Conservation (phyloP, 225 moss, liverwort and hornwort genomes). For the Pseudisothecium myosuroides region DNA sequence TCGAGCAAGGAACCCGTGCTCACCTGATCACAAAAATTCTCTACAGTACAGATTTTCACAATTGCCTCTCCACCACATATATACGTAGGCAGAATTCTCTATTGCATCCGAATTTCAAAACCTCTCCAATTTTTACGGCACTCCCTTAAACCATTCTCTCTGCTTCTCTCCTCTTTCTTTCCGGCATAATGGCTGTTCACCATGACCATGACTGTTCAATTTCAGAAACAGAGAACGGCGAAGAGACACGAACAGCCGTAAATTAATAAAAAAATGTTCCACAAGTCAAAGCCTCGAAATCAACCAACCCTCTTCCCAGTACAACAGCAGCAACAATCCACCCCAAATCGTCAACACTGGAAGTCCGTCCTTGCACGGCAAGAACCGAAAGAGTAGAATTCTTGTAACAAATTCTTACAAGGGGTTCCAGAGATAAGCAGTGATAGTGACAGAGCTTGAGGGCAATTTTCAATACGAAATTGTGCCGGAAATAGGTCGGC, state of each 20-base stretch:
- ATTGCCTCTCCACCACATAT: background rate
- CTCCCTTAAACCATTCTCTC: background rate
- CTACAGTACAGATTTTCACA: background rate
- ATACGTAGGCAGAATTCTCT: background rate
- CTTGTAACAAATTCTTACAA: background rate
- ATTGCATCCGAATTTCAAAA: background rate
- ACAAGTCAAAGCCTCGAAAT: background rate
- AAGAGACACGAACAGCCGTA: background rate
- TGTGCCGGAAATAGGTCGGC: background rate
- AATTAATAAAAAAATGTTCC: background rate
- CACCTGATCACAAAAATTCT: background rate
- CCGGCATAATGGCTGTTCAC: constrained; percentile 8
- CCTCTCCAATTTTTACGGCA: background rate
- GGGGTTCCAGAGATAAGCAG: background rate
- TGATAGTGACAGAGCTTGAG: background rate
- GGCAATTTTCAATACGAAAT: background rate
- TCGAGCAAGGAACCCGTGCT: background rate
- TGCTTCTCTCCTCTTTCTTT: background rate
- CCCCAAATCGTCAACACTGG: background rate
- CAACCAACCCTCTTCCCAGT: background rate
- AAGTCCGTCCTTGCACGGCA: background rate
- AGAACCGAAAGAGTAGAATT: background rate
- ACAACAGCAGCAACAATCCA: background rate
- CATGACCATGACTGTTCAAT: constrained; percentile 18
- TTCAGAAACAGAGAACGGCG: background rate